Conservation (phyloP, 352 stramenopile genomes). For the Phytophthora nicotianae region DNA sequence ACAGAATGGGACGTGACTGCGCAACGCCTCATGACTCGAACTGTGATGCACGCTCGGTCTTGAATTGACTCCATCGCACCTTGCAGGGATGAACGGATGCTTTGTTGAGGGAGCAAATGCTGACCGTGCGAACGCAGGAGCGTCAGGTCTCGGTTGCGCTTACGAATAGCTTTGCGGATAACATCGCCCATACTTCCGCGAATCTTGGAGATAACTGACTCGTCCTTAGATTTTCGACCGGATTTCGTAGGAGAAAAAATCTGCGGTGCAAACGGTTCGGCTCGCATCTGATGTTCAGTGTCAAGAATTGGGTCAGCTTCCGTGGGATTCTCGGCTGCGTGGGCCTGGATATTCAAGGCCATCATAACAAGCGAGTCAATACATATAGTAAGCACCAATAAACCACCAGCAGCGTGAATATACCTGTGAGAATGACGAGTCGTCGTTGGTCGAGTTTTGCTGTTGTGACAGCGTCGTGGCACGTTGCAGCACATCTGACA, state of each 20-base stretch:
- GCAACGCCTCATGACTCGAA: slow-evolving; percentile 29
- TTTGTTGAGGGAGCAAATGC: slow-evolving; percentile 49
- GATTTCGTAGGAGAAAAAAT: slow-evolving; percentile 65
- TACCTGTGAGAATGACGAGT: slow-evolving; percentile 25
- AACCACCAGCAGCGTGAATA: background rate
- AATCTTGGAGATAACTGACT: slow-evolving; percentile 49
- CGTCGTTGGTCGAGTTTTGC: slow-evolving; percentile 8
- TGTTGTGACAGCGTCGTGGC: slow-evolving; percentile 70
- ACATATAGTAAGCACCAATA: slow-evolving; percentile 5
- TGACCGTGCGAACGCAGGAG: slow-evolving; percentile 58
- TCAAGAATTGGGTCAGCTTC: slow-evolving; percentile 59
- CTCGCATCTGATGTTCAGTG: slow-evolving; percentile 62
- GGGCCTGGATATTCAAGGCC: slow-evolving; percentile 1
- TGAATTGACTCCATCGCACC: slow-evolving; percentile 45
- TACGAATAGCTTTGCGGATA: slow-evolving; percentile 57
- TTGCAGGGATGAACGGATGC: slow-evolving; percentile 6
- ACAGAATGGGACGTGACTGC: slow-evolving; percentile 22
- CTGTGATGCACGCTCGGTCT: slow-evolving; percentile 41
- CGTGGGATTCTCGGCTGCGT: slow-evolving; percentile 11
- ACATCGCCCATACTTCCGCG: slow-evolving; percentile 60
- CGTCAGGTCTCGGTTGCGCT: slow-evolving; percentile 63
- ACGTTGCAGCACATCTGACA: slow-evolving; percentile 65
- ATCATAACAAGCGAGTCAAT: slow-evolving; percentile 1
- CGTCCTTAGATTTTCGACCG: slow-evolving; percentile 25
- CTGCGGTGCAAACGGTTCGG: slow-evolving; percentile 54